These are phyloP conservation scores for Colletotrichum liaoningense DNA, from an alignment of 2,329 filamentous ascomycete species.

Conservation along the genomic window DNA sequence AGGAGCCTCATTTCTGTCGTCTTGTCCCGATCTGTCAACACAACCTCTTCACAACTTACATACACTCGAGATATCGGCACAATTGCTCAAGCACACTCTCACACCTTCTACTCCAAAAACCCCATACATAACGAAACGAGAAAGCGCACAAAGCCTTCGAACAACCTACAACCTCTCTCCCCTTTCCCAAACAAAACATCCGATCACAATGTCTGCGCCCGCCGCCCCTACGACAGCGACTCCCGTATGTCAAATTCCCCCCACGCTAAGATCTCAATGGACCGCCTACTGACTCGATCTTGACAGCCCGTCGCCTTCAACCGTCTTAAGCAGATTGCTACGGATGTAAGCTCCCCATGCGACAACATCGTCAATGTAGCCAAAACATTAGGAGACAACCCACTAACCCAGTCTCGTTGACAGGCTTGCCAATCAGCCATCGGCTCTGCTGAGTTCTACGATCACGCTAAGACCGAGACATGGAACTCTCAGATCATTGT, in stretches of 20 bases:
- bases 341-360: constrained; percentile 70
- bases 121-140: background rate
- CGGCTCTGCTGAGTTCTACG: constrained; percentile 80
- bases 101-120: background rate
- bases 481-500: constrained; percentile 98
- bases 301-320: constrained; percentile 78
- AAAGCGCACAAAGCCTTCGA: background rate
- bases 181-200: constrained; percentile 5
- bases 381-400: constrained; percentile 4
- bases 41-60: constrained; percentile 3
- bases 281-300: constrained; percentile 2
- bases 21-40: constrained; percentile 24
- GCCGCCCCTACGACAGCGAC: constrained; percentile 16
- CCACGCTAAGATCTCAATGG: background rate
- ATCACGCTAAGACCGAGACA: constrained; percentile 83
- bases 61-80: background rate
- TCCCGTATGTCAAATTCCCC: constrained; percentile 8
- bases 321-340: constrained; percentile 86
- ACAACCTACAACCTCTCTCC: background rate
- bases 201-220: constrained; percentile 20
- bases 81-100: background rate
- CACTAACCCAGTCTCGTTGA: constrained; percentile 26
- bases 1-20: constrained; percentile 17
- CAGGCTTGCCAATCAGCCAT: constrained; percentile 88
- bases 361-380: background rate